Evolutionary conservation across 108 stramenopile species (phyloP), one percentile per base, ranked within the genome.

Genomic region (Poteriospumella lacustris): DNA sequence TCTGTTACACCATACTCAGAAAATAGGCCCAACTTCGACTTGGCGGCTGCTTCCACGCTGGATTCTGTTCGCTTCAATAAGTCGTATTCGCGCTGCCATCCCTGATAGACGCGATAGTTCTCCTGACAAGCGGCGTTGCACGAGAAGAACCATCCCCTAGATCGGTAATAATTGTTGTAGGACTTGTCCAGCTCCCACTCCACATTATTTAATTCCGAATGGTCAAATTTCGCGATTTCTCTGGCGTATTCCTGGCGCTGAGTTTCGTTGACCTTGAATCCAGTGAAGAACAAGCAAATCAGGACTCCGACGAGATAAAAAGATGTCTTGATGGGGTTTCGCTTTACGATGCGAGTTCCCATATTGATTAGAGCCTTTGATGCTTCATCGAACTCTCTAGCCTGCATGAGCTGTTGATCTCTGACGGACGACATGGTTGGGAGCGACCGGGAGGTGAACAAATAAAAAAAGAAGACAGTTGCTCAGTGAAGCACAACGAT

Each of bases 1-100:
- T n/a, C n/a, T n/a, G n/a, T n/a, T n/a, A 64, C 60, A 31, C 12
- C 60, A 64, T 64, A 64, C 31, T 64, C 60, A 12, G 60, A 64
- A 24, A 64, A 64, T 3, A 64, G 15, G 15, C 60, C 60, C 5
- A 64, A 24, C 31, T 26, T 31, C 3, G 60, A 3, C 60, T 64
- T 64, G 15, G 60, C 60, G 9, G 60, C 31, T 33, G 60, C 28
- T 64, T 34, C 5, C 3, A 5, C 31, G 15, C 60, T 26, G 36
- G 15, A 26, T 64, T 64, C 60, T 31, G 28, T 34, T 64, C 5
- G 29, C 36, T 33, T 19, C 3, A 64, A 24, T n/a, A n/a, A n/a
- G n/a, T n/a, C n/a, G n/a, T n/a, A n/a, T n/a, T n/a, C n/a, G n/a
- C n/a, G n/a, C n/a, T n/a, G n/a, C n/a, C n/a, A n/a, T 31, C 12